These are phyloP conservation scores for Entamoeba histolytica DNA, from an alignment of 208 protist species.

Conservation along the genomic window DNA sequence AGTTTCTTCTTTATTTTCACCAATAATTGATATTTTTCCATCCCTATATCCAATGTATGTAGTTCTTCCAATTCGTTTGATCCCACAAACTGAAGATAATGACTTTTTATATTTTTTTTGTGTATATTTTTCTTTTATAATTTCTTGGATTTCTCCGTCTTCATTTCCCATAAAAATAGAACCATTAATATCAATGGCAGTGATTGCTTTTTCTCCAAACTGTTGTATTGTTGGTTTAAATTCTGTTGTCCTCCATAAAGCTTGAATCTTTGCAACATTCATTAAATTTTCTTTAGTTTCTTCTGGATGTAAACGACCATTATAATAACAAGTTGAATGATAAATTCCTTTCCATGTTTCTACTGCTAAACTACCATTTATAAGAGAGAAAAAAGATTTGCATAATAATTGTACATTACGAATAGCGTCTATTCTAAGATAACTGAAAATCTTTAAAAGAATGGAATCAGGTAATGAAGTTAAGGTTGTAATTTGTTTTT, in stretches of 20 bases:
- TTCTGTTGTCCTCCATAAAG: neutral
- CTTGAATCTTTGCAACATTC: neutral
- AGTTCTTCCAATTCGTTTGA: neutral
- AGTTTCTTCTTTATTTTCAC: neutral
- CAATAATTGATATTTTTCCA: neutral
- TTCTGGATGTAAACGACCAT: neutral
- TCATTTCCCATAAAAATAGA: neutral
- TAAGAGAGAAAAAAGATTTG: neutral
- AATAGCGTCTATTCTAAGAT: neutral
- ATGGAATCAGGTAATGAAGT: neutral
- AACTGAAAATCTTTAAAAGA: neutral
- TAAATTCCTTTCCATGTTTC: neutral
- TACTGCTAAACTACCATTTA: neutral
- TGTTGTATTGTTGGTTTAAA: neutral
- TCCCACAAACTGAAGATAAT: neutral
- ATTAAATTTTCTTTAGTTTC: neutral
- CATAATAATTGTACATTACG: neutral
- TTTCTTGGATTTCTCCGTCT: neutral
- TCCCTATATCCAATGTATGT: neutral
- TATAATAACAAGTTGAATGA: neutral
- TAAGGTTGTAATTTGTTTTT: neutral
- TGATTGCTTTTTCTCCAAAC: neutral
- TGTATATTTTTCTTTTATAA: neutral
- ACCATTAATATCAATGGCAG: neutral
- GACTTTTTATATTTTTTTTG: neutral